A percentile compares a stretch with the other conserved stretches of the same genome.
Evolutionary conservation across 148 eudicot species (phyloP).

Genomic region (Persicaria tinctoria): DNA sequence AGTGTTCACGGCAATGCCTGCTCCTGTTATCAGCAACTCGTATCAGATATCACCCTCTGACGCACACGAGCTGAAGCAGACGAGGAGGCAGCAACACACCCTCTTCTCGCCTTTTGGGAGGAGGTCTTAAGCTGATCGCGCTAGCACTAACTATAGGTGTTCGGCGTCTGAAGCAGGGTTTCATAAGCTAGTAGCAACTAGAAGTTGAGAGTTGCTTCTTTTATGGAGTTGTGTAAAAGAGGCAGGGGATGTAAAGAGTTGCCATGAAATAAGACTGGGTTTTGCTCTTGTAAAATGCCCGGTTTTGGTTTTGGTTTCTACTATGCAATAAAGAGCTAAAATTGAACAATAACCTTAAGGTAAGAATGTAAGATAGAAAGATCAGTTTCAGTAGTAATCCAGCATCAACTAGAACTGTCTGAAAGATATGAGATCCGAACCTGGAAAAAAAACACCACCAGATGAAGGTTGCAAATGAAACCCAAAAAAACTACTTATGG

Average conservation of each 20-base stretch:
- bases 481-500: neutral
- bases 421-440: neutral
- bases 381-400: neutral
- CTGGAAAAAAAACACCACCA: neutral
- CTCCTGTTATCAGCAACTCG: conserved; percentile 41
- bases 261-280: neutral
- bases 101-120: conserved; percentile 35
- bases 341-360: neutral
- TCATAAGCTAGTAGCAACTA: neutral
- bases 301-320: neutral
- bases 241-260: conserved; percentile 24
- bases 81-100: conserved; percentile 33
- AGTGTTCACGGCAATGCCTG: conserved; percentile 58
- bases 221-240: conserved; percentile 19
- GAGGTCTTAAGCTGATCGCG: neutral
- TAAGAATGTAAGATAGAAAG: neutral
- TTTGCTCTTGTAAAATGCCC: neutral
- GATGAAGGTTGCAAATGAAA: neutral
- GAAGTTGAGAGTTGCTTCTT: neutral
- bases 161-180: neutral
- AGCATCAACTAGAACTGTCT: neutral
- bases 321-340: neutral
- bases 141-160: neutral
- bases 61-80: conserved; percentile 47
- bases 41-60: conserved; percentile 38